phyloP scores from a whole-genome alignment of 768 basidiomycete species.

The Russula brevipes region DNA sequence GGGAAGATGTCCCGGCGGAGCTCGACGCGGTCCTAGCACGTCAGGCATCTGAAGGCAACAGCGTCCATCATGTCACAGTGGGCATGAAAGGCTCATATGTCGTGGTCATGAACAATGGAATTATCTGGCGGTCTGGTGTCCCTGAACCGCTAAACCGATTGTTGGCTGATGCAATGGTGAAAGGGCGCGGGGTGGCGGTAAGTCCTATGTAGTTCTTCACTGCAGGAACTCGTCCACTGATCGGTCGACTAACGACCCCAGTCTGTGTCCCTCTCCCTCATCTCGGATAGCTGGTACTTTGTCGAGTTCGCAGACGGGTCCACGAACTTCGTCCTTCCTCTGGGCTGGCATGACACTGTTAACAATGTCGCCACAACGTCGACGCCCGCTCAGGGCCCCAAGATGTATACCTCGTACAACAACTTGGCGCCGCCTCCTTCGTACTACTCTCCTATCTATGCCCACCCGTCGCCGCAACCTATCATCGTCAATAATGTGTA shows the following conservation, averaged over 20 bases:
- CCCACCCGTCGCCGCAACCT: neutral
- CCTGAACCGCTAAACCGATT: neutral
- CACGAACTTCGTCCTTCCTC: neutral
- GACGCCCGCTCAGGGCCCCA: neutral
- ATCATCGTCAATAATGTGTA: neutral
- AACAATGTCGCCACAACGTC: neutral
- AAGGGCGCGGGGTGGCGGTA: neutral
- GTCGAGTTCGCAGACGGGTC: neutral
- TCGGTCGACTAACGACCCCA: neutral
- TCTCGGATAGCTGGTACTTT: neutral
- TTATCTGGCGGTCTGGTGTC: neutral
- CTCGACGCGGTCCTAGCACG: slow-evolving; percentile 6
- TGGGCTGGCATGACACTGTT: neutral
- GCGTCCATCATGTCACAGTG: slow-evolving; percentile 16
- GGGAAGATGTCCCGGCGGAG: slow-evolving; percentile 5
- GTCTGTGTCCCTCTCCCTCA: slow-evolving; percentile 11
- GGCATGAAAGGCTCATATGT: slow-evolving; percentile 11
- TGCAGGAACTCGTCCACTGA: neutral
- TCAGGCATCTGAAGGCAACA: neutral
- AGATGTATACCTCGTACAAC: neutral
- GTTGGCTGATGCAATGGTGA: neutral
- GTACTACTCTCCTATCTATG: neutral
- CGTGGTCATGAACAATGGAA: slow-evolving; percentile 7
- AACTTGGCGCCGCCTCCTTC: neutral
- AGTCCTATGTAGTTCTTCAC: neutral